These are phyloP conservation scores for Sistotremastrum suecicum DNA, from an alignment of 768 basidiomycete species.

Conservation along the genomic window DNA sequence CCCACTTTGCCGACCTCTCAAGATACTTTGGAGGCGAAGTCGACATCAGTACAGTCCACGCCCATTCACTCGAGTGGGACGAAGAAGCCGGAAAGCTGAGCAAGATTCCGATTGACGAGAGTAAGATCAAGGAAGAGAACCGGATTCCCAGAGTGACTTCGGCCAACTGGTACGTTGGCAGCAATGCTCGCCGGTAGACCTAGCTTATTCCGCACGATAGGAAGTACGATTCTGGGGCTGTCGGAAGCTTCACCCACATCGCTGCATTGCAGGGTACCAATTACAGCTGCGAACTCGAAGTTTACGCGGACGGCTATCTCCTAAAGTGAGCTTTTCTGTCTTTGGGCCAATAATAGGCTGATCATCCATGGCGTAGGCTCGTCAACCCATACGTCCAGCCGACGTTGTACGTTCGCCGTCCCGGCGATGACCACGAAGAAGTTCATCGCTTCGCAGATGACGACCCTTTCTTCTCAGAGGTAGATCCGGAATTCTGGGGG, in stretches of 20 bases:
- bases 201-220: slow-evolving; percentile 18
- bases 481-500: slow-evolving; percentile 8
- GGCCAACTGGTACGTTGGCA: slow-evolving; percentile 60
- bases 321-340: slow-evolving; percentile 41
- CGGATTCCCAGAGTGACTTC: slow-evolving; percentile 89
- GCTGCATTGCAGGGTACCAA: slow-evolving; percentile 84
- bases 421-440: slow-evolving; percentile 68
- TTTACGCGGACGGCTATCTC: slow-evolving; percentile 86
- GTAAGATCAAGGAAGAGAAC: slow-evolving; percentile 69
- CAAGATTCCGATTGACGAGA: slow-evolving; percentile 76
- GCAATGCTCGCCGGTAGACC: not conserved
- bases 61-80: slow-evolving; percentile 86
- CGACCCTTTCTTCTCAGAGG: slow-evolving; percentile 90
- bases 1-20: slow-evolving; percentile 94
- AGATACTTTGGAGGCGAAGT: slow-evolving; percentile 97
- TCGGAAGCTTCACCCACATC: slow-evolving; percentile 83
- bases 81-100: slow-evolving; percentile 78
- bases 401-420: slow-evolving; percentile 70
- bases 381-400: slow-evolving; percentile 93
- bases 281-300: slow-evolving; percentile 91
- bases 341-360: slow-evolving; percentile 3
- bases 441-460: slow-evolving; percentile 61
- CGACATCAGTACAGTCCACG: slow-evolving; percentile 63
- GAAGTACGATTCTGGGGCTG: slow-evolving; percentile 94
- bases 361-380: slow-evolving; percentile 31